Evolutionary conservation across 768 basidiomycete species (phyloP).

Genomic region (Naganishia vishniacii): DNA sequence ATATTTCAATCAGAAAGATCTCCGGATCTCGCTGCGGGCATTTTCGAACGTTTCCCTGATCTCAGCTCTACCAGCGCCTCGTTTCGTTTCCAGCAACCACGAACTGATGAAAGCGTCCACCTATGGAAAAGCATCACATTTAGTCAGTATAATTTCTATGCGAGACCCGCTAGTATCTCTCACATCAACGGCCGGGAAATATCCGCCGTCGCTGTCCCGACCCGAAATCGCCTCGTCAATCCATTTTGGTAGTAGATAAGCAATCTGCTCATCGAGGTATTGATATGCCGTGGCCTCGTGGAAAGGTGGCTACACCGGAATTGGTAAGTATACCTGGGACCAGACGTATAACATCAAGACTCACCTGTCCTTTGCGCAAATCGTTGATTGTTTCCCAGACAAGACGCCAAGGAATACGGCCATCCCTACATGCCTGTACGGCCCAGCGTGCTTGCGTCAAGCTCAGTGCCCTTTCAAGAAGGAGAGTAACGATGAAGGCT

Average conservation of each 20-base stretch:
- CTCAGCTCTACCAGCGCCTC: neutral
- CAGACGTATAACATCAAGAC: neutral
- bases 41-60: conserved; percentile 16
- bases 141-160: neutral
- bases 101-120: conserved; percentile 16
- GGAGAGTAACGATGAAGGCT: conserved; percentile 15
- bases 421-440: conserved; percentile 5
- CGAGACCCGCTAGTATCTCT: neutral
- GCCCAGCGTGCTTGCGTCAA: conserved; percentile 14
- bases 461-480: conserved; percentile 1
- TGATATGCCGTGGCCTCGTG: conserved; percentile 17
- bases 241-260: conserved; percentile 21
- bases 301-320: conserved; percentile 9
- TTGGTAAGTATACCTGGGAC: neutral
- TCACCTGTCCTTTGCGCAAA: conserved; percentile 22
- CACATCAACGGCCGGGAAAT: conserved; percentile 16
- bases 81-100: conserved; percentile 7
- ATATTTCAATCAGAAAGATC: neutral
- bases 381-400: conserved; percentile 22
- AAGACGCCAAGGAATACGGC: conserved; percentile 10
- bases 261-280: conserved; percentile 22
- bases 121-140: neutral
- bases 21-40: conserved; percentile 7
- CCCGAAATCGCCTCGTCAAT: conserved; percentile 19
- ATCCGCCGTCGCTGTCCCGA: conserved; percentile 13